Base-by-base conservation (phyloP, 176 grass and related monocot genomes). In the Aechmea fasciata region DNA sequence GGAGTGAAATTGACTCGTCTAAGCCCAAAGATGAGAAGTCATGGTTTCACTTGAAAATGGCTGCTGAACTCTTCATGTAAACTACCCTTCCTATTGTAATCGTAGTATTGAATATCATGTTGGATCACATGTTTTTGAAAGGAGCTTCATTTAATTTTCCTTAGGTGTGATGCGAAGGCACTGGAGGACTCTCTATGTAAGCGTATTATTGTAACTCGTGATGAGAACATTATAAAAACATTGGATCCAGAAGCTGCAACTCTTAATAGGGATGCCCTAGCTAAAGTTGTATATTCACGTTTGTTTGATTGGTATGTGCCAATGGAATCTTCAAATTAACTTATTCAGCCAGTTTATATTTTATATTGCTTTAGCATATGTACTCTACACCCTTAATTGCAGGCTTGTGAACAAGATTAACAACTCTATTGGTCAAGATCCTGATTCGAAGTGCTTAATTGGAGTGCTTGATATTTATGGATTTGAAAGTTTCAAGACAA, bases 401-500 rank as follows among this genome's bases (percentile, higher is more conserved):
- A 99, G 94, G 94, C 86, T 99, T 69, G 94, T 93, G 66, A 81
- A 83, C 78, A 99, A 90, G 77, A 99, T 99, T 79, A 99, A 99
- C 80, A 78, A 64, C 55, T 93, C 94, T 66, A 99, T 99, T 73
- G 94, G 94, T 48, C 94, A 99, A 93, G 94, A 99, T 85, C 89
- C 86, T 14, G 63, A 92, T 80, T 93, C 94, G 52, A 90, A 93
- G 68, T 80, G 75, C 65, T 83, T 99, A 80, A 99, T 99, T 55
- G 94, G 89, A 59, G 94, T 99, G 69, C 84, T 99, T 11, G 94
- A 99, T 87, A 99, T 99, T 73, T 99, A 99, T 10, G 94, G 94
- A 48, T 99, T 99, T 69, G 94, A 99, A 83, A 99, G 94, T 83
- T 99, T 99, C 87, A 99, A 93, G 82, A 99, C 84, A 90, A 99